phyloP scores from a whole-genome alignment of 352 stramenopile species.

The Pythium volutum region DNA sequence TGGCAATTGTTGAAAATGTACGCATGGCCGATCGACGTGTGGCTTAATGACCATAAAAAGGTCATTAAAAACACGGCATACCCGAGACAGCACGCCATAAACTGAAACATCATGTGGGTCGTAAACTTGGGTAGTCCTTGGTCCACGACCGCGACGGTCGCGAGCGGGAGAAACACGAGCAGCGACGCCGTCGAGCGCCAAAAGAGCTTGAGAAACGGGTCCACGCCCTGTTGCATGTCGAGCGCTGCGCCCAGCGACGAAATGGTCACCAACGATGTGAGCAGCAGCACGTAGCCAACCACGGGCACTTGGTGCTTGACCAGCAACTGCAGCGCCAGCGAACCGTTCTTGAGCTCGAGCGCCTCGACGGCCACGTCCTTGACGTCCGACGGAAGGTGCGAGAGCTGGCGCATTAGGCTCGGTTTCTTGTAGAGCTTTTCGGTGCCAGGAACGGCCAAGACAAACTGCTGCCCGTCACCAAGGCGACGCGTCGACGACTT shows the following conservation, averaged over 20 bases:
- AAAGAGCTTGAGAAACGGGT: slow-evolving; percentile 84
- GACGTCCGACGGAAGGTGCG: slow-evolving; percentile 64
- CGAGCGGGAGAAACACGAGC: slow-evolving; percentile 65
- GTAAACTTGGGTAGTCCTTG: slow-evolving; percentile 57
- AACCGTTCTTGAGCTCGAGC: slow-evolving; percentile 57
- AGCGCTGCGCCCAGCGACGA: slow-evolving; percentile 73
- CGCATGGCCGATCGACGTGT: slow-evolving; percentile 78
- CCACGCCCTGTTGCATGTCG: slow-evolving; percentile 63
- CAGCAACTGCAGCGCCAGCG: slow-evolving; percentile 65
- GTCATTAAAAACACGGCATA: slow-evolving; percentile 82
- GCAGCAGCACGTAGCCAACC: slow-evolving; percentile 70
- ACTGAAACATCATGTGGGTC: slow-evolving; percentile 58
- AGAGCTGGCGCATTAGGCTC: slow-evolving; percentile 54
- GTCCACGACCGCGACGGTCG: slow-evolving; percentile 45
- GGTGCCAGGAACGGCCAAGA: slow-evolving; percentile 66
- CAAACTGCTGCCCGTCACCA: slow-evolving; percentile 58
- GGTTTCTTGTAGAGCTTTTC: slow-evolving; percentile 55
- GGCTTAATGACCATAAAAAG: slow-evolving; percentile 71
- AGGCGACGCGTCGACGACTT: slow-evolving; percentile 39
- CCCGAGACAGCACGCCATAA: slow-evolving; percentile 59
- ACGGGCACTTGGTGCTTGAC: slow-evolving; percentile 75
- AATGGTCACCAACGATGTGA: slow-evolving; percentile 69
- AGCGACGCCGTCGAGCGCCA: slow-evolving; percentile 77
- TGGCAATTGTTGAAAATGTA: slow-evolving; percentile 90
- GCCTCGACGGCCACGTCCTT: slow-evolving; percentile 74